Evolutionary conservation across 2,329 filamentous ascomycete genomes (phyloP), one percentile per base, ranked within the genome.

Genomic region (Penicillium palitans): DNA sequence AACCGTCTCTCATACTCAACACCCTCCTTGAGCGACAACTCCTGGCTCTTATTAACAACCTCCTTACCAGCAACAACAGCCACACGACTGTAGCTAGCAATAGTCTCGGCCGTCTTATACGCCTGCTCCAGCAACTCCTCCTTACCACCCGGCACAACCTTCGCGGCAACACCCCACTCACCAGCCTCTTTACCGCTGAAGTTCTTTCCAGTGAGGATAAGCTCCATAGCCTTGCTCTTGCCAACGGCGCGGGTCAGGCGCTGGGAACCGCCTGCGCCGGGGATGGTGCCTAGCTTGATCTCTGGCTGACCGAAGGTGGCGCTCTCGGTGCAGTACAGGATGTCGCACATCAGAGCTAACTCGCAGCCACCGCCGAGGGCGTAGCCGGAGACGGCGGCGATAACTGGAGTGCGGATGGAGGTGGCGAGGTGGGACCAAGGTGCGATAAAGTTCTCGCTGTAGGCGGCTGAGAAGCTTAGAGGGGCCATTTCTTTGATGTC

Each of bases 401-500:
- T 93, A 70, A 98, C 87, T 54, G 95, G 95, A 76, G 96, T 98
- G 80, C 96, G 96, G 74, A 98, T 83, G 61, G 86, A 82, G 21
- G 88, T 91, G 27, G 91, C 90, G 47, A 97, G 85, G 62, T 89
- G 83, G 6, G 92, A 96, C 95, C 95, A 99, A 10, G 87, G 87
- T 74, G 96, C 92, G 76, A 99, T 98, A 77, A 99, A 99, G 72
- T 96, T 91, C 66, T 81, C 86, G 48, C 86, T 90, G 80, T 97
- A 98, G 40, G 95, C 93, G 64, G 88, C 81, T 62, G 90, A 85
- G 79, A 99, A 99, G 55, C 88, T 93, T 40, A 97, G 86, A 60
- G 91, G 88, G 31, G 91, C 90, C 95, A 99, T 99, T 79, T 99
- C 95, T 78, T 98, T 98, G 81, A 99, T 99, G 77, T 99, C 95